Conservation (phyloP, 176 grass and related monocot genomes). For the Oryza australiensis region DNA sequence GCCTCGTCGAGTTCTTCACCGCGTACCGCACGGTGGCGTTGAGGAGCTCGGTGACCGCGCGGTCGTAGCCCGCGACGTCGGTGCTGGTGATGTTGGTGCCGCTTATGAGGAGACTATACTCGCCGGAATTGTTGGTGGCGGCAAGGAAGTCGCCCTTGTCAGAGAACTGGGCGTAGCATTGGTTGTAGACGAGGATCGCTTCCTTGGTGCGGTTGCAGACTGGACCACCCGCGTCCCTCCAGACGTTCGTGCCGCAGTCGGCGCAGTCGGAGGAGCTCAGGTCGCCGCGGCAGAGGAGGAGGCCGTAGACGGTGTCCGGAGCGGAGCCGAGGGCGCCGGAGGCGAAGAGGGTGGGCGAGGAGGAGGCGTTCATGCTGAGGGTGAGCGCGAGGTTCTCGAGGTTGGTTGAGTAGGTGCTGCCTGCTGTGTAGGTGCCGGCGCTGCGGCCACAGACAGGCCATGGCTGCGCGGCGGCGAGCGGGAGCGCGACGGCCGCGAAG, state of each 20-base stretch:
- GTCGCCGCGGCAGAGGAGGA: slow-evolving; percentile 63
- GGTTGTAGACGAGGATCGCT: slow-evolving; percentile 39
- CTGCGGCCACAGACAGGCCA: not conserved
- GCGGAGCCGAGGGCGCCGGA: not conserved
- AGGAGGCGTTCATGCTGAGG: not conserved
- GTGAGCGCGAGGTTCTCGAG: not conserved
- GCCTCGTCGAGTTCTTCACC: not conserved
- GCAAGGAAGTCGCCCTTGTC: slow-evolving; percentile 21
- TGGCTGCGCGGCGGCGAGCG: slow-evolving; percentile 18
- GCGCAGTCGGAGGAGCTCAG: slow-evolving; percentile 7
- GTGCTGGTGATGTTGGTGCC: not conserved
- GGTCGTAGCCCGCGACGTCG: not conserved
- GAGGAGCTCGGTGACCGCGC: slow-evolving; percentile 24
- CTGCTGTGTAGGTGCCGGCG: slow-evolving; percentile 48
- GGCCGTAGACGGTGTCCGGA: slow-evolving; percentile 34
- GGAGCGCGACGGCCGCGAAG: not conserved
- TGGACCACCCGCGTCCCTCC: not conserved
- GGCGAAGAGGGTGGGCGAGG: slow-evolving; percentile 20
- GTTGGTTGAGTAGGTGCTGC: slow-evolving; percentile 37
- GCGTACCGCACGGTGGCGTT: slow-evolving; percentile 18
- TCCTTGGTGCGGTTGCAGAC: slow-evolving; percentile 25
- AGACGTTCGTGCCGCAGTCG: slow-evolving; percentile 30
- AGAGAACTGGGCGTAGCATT: slow-evolving; percentile 55
- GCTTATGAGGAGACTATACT: not conserved
- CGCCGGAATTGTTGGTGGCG: slow-evolving; percentile 10